These are phyloP conservation scores for Polychytrium aggregatum DNA, from an alignment of 192 early-diverging fungal genomes.

Conservation along the genomic window DNA sequence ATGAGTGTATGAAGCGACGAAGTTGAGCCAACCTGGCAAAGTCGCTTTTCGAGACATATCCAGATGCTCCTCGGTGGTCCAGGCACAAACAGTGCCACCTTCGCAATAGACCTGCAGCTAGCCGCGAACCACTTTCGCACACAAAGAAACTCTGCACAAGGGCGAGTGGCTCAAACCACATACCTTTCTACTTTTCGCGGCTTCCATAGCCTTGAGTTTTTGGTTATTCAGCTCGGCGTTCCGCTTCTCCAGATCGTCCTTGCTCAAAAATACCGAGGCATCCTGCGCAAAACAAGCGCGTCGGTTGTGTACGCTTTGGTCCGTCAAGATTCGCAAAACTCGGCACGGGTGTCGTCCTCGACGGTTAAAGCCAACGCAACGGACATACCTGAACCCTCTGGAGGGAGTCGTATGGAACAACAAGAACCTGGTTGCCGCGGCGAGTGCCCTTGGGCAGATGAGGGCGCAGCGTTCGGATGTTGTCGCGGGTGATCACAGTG, in stretches of 20 bases:
- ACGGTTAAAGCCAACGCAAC: no score
- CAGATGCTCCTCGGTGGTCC: no score
- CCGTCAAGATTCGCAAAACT: no score
- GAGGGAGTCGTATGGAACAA: not conserved
- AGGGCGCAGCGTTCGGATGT: slow-evolving; percentile 38
- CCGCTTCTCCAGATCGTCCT: slow-evolving; percentile 24
- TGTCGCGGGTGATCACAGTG: slow-evolving; percentile 47
- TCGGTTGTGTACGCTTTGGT: not conserved
- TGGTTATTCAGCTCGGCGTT: slow-evolving; percentile 17
- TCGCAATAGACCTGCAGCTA: no score
- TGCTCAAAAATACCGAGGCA: slow-evolving; percentile 18
- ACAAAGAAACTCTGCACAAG: no score
- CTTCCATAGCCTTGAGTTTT: slow-evolving; percentile 21
- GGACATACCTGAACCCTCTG: slow-evolving; percentile 14
- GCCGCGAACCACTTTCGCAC: no score
- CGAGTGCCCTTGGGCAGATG: no score
- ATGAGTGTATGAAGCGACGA: not conserved
- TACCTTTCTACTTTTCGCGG: slow-evolving; percentile 33
- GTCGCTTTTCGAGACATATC: slow-evolving; percentile 2
- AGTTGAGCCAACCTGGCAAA: not conserved
- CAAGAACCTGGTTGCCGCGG: not conserved
- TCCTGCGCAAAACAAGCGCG: slow-evolving; percentile 2
- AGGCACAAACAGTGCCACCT: no score
- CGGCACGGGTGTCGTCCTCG: no score
- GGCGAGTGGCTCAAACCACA: no score